Percentiles rank a stretch among this genome's conserved stretches.
phyloP scores from a whole-genome alignment of 176 grass and related monocot genomes.

The sorghum (Sorghum bicolor) region DNA sequence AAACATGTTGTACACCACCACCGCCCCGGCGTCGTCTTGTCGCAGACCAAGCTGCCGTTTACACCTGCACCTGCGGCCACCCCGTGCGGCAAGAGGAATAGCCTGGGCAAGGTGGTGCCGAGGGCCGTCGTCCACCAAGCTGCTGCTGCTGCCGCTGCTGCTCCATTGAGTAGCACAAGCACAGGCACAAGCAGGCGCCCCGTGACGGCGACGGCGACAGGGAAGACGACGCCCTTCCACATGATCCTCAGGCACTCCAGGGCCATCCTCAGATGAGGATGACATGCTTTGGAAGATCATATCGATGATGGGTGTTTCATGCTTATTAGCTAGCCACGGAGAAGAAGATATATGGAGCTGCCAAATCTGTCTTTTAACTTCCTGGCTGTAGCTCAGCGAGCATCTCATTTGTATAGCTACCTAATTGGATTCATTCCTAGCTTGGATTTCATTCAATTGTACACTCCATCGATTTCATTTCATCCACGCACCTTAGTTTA shows the following conservation, averaged over 20 bases:
- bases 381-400: background rate
- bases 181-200: background rate
- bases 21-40: background rate
- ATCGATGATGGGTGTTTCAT: no score
- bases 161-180: background rate
- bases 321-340: background rate
- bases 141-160: background rate
- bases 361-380: background rate
- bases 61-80: background rate
- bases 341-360: background rate
- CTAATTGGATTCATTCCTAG: background rate
- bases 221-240: slow-evolving; percentile 38
- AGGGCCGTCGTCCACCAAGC: background rate
- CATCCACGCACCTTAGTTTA: background rate
- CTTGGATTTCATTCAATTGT: background rate
- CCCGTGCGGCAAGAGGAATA: slow-evolving; percentile 40
- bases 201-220: background rate
- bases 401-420: no score
- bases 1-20: background rate
- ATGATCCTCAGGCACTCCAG: slow-evolving; percentile 62
- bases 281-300: no score
- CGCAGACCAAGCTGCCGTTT: slow-evolving; percentile 25
- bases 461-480: background rate
- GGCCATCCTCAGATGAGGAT: slow-evolving; percentile 42
- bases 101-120: slow-evolving; percentile 26